These are phyloP conservation scores for Paecilomyces formosus DNA, from an alignment of 2,329 filamentous ascomycete genomes.

Conservation along the genomic window DNA sequence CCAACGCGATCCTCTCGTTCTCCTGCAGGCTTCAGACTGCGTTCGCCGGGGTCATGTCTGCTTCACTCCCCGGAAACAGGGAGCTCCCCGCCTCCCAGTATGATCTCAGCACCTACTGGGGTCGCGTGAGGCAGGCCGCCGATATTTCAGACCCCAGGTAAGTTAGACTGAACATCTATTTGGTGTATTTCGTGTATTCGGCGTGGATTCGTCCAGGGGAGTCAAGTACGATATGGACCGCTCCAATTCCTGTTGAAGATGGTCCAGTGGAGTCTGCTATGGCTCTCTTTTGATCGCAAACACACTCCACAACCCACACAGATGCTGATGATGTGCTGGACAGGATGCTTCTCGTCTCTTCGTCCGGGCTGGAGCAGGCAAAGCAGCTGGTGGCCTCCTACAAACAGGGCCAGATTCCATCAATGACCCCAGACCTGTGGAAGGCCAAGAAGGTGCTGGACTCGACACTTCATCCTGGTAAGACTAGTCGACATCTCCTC, in stretches of 20 bases:
- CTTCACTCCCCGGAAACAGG: constrained; percentile 58
- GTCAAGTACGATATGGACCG: not conserved
- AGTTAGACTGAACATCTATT: constrained; percentile 28
- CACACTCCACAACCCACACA: constrained; percentile 1
- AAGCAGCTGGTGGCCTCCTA: constrained; percentile 76
- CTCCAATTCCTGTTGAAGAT: not conserved
- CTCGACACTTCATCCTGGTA: constrained; percentile 91
- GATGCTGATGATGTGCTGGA: constrained; percentile 1
- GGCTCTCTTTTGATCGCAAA: not conserved
- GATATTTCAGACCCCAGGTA: constrained; percentile 93
- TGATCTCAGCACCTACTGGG: constrained; percentile 90
- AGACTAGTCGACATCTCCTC: constrained; percentile 13
- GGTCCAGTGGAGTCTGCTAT: not conserved
- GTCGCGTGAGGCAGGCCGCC: constrained; percentile 80
- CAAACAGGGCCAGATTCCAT: constrained; percentile 69
- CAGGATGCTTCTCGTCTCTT: constrained; percentile 80
- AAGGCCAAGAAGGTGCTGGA: constrained; percentile 94
- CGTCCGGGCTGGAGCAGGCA: constrained; percentile 71
- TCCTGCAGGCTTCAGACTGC: not conserved
- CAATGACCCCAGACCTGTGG: constrained; percentile 91
- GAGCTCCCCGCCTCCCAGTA: constrained; percentile 88
- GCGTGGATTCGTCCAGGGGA: not conserved
- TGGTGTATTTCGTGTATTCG: not conserved
- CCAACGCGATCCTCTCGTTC: not conserved
- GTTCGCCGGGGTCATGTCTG: constrained; percentile 45